phyloP scores from a whole-genome alignment of 2,329 filamentous ascomycete genomes.

The Sphaerulina vaccinii region DNA sequence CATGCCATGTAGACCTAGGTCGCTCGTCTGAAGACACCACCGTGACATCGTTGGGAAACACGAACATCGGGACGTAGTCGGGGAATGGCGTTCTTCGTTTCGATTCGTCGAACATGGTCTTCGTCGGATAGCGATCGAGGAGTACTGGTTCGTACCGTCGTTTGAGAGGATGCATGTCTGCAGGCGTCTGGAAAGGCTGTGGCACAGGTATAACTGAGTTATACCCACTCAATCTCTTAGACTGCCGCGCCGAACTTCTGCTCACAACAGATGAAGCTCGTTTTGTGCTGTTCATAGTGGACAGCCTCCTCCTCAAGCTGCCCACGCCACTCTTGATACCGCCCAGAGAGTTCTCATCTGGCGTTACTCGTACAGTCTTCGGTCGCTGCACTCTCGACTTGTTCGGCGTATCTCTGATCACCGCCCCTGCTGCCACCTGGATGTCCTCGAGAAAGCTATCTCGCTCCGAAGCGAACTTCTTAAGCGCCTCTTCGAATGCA shows the following conservation, averaged over 20 bases:
- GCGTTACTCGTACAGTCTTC: slow-evolving; percentile 77
- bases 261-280: slow-evolving; percentile 71
- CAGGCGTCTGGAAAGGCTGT: slow-evolving; percentile 83
- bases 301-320: slow-evolving; percentile 88
- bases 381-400: slow-evolving; percentile 63
- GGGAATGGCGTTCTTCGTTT: slow-evolving; percentile 82
- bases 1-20: slow-evolving; percentile 96
- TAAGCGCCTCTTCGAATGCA: slow-evolving; percentile 88
- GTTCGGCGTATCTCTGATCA: slow-evolving; percentile 44
- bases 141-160: slow-evolving; percentile 94
- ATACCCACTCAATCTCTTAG: slow-evolving; percentile 90
- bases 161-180: slow-evolving; percentile 93
- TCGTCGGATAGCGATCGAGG: slow-evolving; percentile 87
- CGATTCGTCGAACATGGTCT: slow-evolving; percentile 75
- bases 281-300: slow-evolving; percentile 94
- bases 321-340: slow-evolving; percentile 65
- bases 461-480: slow-evolving; percentile 93
- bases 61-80: slow-evolving; percentile 98
- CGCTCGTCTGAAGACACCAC: slow-evolving; percentile 94
- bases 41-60: slow-evolving; percentile 96
- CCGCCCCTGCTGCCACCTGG: slow-evolving; percentile 80
- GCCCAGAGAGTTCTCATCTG: slow-evolving; percentile 55
- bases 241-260: slow-evolving; percentile 73
- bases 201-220: slow-evolving; percentile 96
- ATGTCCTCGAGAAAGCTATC: slow-evolving; percentile 92